Percentiles rank a stretch among this genome's conserved stretches.
These are phyloP conservation scores for Chaetomiaceae sp. DNA, from an alignment of 2,329 filamentous ascomycete genomes.

Conservation along the genomic window DNA sequence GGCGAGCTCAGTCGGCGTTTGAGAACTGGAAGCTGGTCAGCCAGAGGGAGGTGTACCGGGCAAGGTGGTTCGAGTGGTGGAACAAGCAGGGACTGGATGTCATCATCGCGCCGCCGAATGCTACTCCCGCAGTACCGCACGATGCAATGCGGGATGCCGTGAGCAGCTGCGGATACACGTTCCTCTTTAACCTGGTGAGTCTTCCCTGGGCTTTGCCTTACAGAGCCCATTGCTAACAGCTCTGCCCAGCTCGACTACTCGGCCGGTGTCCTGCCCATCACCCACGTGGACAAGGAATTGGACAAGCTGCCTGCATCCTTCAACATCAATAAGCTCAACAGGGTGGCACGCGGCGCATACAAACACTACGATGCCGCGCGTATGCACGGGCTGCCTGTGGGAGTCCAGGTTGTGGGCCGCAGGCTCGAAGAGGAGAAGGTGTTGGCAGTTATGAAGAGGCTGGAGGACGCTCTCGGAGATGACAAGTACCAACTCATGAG, in stretches of 20 bases:
- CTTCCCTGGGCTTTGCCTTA: background rate
- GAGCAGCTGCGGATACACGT: constrained; percentile 86
- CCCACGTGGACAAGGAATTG: constrained; percentile 67
- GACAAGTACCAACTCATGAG: constrained; percentile 50
- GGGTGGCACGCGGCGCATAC: constrained; percentile 77
- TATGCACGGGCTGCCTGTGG: constrained; percentile 87
- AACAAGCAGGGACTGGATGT: constrained; percentile 68
- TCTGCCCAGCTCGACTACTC: constrained; percentile 71
- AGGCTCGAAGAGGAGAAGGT: constrained; percentile 86
- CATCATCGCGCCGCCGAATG: constrained; percentile 79
- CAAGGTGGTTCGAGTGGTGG: constrained; percentile 83
- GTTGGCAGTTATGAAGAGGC: constrained; percentile 69
- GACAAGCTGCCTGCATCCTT: constrained; percentile 63
- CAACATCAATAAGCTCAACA: constrained; percentile 63
- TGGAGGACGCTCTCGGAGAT: constrained; percentile 68
- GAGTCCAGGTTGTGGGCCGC: constrained; percentile 75
- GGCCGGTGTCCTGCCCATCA: constrained; percentile 76
- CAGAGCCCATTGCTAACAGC: constrained; percentile 10
- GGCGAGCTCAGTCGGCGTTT: constrained; percentile 66
- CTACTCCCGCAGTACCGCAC: constrained; percentile 83
- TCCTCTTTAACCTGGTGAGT: constrained; percentile 80
- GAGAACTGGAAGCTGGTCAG: constrained; percentile 81
- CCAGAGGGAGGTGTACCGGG: constrained; percentile 72
- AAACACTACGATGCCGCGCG: constrained; percentile 75
- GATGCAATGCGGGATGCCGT: constrained; percentile 81